Percentiles rank a stretch among this genome's conserved stretches.
Evolutionary conservation across 2,329 filamentous ascomycete species (phyloP).

Genomic region (Emericellopsis atlantica): DNA sequence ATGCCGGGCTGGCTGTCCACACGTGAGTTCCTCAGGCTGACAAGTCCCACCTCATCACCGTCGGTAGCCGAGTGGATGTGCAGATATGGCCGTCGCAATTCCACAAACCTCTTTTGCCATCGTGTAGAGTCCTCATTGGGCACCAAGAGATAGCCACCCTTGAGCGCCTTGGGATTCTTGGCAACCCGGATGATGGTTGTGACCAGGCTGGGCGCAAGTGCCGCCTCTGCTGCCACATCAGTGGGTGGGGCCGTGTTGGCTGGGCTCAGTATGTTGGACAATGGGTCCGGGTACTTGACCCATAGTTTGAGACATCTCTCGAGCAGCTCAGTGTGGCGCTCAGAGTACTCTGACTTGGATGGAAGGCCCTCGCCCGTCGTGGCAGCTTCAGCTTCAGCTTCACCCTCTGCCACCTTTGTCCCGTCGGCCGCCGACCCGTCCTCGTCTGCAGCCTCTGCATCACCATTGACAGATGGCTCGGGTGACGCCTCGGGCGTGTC

Average conservation of each 20-base stretch:
- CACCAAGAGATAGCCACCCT: constrained; percentile 77
- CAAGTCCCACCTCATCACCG: constrained; percentile 80
- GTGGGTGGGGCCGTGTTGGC: constrained; percentile 56
- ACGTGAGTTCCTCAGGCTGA: constrained; percentile 80
- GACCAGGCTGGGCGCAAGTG: constrained; percentile 49
- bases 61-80: constrained; percentile 78
- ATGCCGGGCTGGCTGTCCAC: constrained; percentile 88
- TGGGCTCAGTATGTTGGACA: constrained; percentile 41
- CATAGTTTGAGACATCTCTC: constrained; percentile 52
- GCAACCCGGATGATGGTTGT: constrained; percentile 65
- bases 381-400: constrained; percentile 9
- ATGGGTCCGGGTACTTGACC: constrained; percentile 45
- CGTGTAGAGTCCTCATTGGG: constrained; percentile 69
- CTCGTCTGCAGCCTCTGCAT: constrained; percentile 9
- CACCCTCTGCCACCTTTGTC: constrained; percentile 10
- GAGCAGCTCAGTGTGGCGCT: constrained; percentile 32
- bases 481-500: constrained; percentile 42
- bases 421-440: constrained; percentile 1
- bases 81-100: constrained; percentile 81
- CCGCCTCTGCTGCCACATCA: constrained; percentile 41
- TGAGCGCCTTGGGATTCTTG: constrained; percentile 72
- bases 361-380: neutral
- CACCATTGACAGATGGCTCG: constrained; percentile 19
- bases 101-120: constrained; percentile 89
- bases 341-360: constrained; percentile 26